Percentiles rank a stretch among this genome's conserved stretches.
phyloP scores from a whole-genome alignment of 306 rosid genomes.

The Cicer pinnatifidum region DNA sequence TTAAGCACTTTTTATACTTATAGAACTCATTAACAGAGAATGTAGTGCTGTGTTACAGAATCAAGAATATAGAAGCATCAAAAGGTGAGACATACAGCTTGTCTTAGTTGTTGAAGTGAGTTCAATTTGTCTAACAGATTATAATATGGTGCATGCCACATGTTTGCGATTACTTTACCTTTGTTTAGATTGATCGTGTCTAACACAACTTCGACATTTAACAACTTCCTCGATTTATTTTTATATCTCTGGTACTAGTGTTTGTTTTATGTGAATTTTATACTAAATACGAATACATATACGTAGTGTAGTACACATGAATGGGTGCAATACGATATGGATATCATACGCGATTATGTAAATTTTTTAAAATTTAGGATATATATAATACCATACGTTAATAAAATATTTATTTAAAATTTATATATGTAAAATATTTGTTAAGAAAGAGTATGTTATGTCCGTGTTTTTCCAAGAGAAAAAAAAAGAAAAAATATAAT shows the following conservation, averaged over 20 bases:
- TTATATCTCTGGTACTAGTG: background rate
- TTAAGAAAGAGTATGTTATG: no score
- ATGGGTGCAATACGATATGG: no score
- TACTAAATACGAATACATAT: no score
- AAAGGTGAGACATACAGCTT: background rate
- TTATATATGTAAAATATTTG: no score
- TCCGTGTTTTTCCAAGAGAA: no score
- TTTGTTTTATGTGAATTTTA: no score
- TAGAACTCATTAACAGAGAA: background rate
- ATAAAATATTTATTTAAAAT: no score
- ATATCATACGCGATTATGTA: no score
- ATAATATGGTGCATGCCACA: background rate
- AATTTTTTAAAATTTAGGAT: no score
- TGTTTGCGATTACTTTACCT: background rate
- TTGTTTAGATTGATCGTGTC: conserved; percentile 2
- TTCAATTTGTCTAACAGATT: conserved; percentile 1
- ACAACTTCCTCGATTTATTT: background rate
- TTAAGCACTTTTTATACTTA: background rate
- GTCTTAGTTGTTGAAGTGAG: background rate
- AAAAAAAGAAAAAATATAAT: no score
- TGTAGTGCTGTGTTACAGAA: background rate
- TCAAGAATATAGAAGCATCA: background rate
- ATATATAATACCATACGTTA: no score
- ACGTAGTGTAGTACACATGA: no score
- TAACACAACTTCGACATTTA: background rate